These are phyloP conservation scores for Entelexis sorbosivorans DNA, from an alignment of 1,139 yeast genomes.

Conservation along the genomic window DNA sequence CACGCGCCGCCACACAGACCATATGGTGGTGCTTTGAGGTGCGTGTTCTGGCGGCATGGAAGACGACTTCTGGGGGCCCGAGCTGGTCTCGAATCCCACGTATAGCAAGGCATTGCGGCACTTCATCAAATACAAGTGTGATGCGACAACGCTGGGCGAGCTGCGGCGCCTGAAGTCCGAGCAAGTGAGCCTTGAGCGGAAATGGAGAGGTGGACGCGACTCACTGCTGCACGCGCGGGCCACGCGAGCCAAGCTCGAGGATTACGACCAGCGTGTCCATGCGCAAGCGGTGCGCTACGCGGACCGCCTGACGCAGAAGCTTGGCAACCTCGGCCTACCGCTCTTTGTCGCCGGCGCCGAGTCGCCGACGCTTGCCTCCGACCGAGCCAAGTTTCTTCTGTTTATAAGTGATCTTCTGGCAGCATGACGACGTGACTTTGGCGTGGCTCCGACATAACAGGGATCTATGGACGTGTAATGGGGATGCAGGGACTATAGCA, in stretches of 20 bases:
- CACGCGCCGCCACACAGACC: too few relatives aligned
- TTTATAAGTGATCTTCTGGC: slow-evolving; percentile 9
- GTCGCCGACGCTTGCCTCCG: slow-evolving; percentile 1
- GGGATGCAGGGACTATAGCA: too few relatives aligned
- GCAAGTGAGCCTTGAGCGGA: slow-evolving; percentile 11
- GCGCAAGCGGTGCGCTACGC: slow-evolving; percentile 8
- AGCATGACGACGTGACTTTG: background rate
- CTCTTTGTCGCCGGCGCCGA: background rate
- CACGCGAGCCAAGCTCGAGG: slow-evolving; percentile 11
- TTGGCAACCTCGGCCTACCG: slow-evolving; percentile 11
- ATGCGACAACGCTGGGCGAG: background rate
- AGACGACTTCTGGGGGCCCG: slow-evolving; percentile 2
- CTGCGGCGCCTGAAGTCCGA: slow-evolving; percentile 8
- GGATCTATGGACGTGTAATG: too few relatives aligned
- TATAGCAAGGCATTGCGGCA: slow-evolving; percentile 16
- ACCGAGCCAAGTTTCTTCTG: slow-evolving; percentile 9
- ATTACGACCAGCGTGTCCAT: slow-evolving; percentile 14
- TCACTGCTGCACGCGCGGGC: slow-evolving; percentile 11
- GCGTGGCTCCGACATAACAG: background rate
- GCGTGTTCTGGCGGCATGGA: background rate
- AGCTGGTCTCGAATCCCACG: background rate
- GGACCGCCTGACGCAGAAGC: slow-evolving; percentile 1
- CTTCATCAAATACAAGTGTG: slow-evolving; percentile 7
- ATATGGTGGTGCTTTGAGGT: background rate
- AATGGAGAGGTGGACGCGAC: slow-evolving; percentile 11